phyloP scores from a whole-genome alignment of 1,284 basidiomycete species.

The Anthracocystis panici-leucophaei region DNA sequence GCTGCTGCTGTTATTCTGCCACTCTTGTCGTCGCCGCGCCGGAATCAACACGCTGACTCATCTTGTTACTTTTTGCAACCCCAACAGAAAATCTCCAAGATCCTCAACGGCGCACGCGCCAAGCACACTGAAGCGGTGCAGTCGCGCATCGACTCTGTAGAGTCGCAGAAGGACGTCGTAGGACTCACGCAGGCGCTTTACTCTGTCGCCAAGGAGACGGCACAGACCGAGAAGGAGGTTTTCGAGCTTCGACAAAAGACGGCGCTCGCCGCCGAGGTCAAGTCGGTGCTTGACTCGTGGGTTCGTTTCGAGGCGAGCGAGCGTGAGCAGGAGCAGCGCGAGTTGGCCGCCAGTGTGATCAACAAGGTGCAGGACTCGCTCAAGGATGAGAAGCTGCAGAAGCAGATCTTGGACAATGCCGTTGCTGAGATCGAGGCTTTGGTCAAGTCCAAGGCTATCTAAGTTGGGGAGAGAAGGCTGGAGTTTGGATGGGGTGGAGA shows the following conservation, averaged over 20 bases:
- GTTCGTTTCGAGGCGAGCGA: constrained; percentile 96
- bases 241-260: constrained; percentile 93
- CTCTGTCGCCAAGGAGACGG: constrained; percentile 94
- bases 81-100: constrained; percentile 77
- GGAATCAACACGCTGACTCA: neutral
- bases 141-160: constrained; percentile 89
- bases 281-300: constrained; percentile 96
- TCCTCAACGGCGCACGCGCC: constrained; percentile 84
- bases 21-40: too few relatives aligned
- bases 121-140: constrained; percentile 95
- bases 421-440: constrained; percentile 85
- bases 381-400: constrained; percentile 91
- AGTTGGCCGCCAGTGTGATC: constrained; percentile 87
- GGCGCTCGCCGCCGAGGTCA: constrained; percentile 87
- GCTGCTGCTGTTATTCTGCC: constrained; percentile 5
- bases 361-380: constrained; percentile 85
- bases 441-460: constrained; percentile 69
- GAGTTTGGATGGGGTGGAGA: neutral
- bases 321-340: constrained; percentile 94
- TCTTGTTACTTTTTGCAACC: neutral
- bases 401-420: constrained; percentile 86
- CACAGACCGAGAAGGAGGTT: constrained; percentile 86
- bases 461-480: constrained; percentile 18
- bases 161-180: constrained; percentile 93
- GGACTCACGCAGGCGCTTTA: constrained; percentile 90